Evolutionary conservation across 345 rosid genomes (phyloP), one percentile per base, ranked within the genome.

Genomic region (Streptanthus diversifolius): DNA sequence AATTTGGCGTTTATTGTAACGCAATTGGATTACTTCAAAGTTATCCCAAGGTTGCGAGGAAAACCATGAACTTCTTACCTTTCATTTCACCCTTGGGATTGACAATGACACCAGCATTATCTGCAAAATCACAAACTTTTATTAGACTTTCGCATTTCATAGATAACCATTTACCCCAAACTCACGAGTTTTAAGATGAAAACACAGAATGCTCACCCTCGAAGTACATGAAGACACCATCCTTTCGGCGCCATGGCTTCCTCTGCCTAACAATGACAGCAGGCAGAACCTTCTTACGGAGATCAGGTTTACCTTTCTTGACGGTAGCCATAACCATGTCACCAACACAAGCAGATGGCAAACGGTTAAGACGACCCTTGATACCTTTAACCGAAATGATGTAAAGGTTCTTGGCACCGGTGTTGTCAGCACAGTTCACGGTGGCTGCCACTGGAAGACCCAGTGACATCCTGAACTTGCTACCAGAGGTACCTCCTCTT

Each of bases 81-180:
- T 89, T 89, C 95, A 89, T 89, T 80, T 89, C 95, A 58, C 95
- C 95, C 70, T 89, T 89, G 1, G 95, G 95, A 74, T 89, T 89
- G 53, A 89, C 90, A 70, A 87, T 87, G 41, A 87, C 92, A 41
- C 92, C 90, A 63, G 91, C 95, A 72, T 89, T 89, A 65, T 89
- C 95, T 88, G 76, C 76, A 86, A 27, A 22, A 55, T 0, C 7
- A 61, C 32, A 57, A 22, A 25, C 0, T 3, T 22, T 5, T 1
- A 40, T 73, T n/a, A 77, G 40, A 39, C 17, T 9, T 4, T 3
- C 9, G 14, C 7, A 48, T 8, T 21, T 57, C 5, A 57, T 0
- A 21, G 37, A 17, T 14, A 13, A 1, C 1, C 0, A 36, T 36
- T 9, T 10, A 35, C 1, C 41, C 3, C 13, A 24, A 47, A 37